phyloP scores from a whole-genome alignment of 1,284 basidiomycete species.

The Wolfiporia cocos region DNA sequence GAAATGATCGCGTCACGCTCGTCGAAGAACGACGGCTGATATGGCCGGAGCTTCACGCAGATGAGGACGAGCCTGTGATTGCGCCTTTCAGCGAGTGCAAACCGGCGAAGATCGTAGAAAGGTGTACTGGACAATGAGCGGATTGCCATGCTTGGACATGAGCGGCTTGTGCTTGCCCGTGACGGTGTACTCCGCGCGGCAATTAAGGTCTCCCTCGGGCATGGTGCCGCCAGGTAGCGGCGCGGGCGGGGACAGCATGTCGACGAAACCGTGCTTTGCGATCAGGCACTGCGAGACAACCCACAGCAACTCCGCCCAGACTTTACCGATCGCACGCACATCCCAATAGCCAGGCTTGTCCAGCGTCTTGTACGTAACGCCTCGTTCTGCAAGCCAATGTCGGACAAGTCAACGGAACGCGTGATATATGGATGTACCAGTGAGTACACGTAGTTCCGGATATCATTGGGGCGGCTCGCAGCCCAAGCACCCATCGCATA shows the following conservation, averaged over 20 bases:
- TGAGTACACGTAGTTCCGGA: constrained; percentile 87
- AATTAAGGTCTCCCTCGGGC: constrained; percentile 76
- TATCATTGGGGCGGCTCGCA: constrained; percentile 71
- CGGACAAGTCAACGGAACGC: neutral
- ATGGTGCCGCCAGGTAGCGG: constrained; percentile 54
- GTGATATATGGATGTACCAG: constrained; percentile 33
- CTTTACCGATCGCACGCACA: constrained; percentile 89
- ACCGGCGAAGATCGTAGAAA: constrained; percentile 1
- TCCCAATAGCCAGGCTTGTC: constrained; percentile 92
- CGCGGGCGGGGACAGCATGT: constrained; percentile 76
- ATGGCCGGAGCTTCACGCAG: constrained; percentile 94
- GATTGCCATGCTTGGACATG: constrained; percentile 90
- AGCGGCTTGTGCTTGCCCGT: constrained; percentile 46
- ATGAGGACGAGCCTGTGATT: constrained; percentile 64
- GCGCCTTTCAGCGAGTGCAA: constrained; percentile 1
- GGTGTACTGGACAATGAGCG: constrained; percentile 69
- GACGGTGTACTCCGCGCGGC: constrained; percentile 30
- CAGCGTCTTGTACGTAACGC: constrained; percentile 85
- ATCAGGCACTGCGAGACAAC: constrained; percentile 74
- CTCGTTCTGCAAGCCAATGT: constrained; percentile 38
- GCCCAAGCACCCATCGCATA: constrained; percentile 96
- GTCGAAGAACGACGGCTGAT: constrained; percentile 87
- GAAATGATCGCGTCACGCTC: constrained; percentile 91
- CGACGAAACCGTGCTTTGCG: constrained; percentile 75
- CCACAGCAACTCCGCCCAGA: constrained; percentile 95